These are phyloP conservation scores for Cochlearia excelsa DNA, from an alignment of 345 rosid species.

Conservation along the genomic window DNA sequence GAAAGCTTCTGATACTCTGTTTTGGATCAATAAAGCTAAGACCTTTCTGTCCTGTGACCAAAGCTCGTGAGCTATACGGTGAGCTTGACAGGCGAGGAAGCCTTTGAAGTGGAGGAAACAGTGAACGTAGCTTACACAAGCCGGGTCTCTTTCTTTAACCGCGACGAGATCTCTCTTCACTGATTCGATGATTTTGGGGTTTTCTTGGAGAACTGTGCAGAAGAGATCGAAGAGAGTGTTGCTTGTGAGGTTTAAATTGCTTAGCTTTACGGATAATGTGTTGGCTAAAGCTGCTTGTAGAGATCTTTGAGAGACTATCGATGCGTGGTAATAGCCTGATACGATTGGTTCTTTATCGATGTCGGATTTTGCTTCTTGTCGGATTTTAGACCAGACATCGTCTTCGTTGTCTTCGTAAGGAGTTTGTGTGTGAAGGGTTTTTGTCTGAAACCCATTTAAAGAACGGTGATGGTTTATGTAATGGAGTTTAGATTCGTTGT, in stretches of 20 bases:
- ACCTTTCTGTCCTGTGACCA: constrained; percentile 59
- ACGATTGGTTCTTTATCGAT: constrained; percentile 62
- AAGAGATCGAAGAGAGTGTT: constrained; percentile 56
- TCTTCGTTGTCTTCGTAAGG: constrained; percentile 24
- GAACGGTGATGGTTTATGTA: constrained; percentile 43
- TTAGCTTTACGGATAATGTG: constrained; percentile 59
- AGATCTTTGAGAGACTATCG: constrained; percentile 55
- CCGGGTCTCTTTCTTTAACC: constrained; percentile 76
- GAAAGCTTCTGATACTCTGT: constrained; percentile 66
- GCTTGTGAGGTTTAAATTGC: constrained; percentile 50
- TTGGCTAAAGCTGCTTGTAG: constrained; percentile 61
- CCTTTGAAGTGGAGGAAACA: constrained; percentile 78
- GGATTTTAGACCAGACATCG: constrained; percentile 55
- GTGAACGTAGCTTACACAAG: constrained; percentile 67
- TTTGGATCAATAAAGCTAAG: constrained; percentile 71
- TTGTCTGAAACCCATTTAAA: constrained; percentile 33
- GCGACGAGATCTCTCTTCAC: constrained; percentile 65
- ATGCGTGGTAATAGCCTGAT: constrained; percentile 57
- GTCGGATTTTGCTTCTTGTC: constrained; percentile 64
- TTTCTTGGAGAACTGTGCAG: constrained; percentile 46
- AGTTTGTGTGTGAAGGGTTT: constrained; percentile 33
- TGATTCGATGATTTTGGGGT: constrained; percentile 45
- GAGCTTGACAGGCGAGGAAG: constrained; percentile 71
- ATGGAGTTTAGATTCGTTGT: constrained; percentile 39
- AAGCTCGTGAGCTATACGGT: constrained; percentile 66